Conservation (phyloP, 495 filamentous ascomycete genomes). For the Talaromyces trachyspermus region DNA sequence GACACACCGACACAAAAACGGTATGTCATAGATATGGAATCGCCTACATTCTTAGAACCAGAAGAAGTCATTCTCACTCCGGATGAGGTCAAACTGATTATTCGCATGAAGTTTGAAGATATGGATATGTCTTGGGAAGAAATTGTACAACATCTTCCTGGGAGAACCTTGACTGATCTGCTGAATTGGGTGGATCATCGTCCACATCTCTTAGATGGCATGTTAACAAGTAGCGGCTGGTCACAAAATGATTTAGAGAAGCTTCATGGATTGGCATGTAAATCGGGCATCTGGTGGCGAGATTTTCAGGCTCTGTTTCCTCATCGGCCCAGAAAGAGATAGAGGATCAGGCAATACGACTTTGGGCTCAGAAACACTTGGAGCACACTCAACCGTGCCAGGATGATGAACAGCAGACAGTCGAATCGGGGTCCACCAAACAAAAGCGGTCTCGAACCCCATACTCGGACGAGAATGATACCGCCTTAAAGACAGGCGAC, state of each 20-base stretch:
- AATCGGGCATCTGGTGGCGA: conserved; percentile 27
- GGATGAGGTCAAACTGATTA: conserved; percentile 28
- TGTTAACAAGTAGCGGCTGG: conserved; percentile 16
- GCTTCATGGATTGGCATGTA: conserved; percentile 20
- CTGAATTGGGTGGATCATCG: conserved; percentile 29
- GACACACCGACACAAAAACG: conserved; percentile 3
- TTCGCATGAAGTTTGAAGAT: conserved; percentile 25
- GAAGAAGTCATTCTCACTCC: conserved; percentile 21
- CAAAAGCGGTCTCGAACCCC: neutral
- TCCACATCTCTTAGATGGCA: conserved; percentile 15
- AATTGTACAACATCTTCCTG: conserved; percentile 23
- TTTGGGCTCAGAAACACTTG: conserved; percentile 30
- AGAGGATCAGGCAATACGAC: conserved; percentile 32
- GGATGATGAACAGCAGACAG: conserved; percentile 1
- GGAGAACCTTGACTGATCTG: conserved; percentile 16
- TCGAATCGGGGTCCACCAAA: neutral
- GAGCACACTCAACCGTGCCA: too few relatives aligned
- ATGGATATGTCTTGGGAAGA: conserved; percentile 22
- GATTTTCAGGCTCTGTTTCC: conserved; percentile 23
- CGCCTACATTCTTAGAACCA: conserved; percentile 11
- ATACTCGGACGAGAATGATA: neutral
- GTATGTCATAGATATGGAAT: neutral
- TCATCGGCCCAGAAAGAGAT: conserved; percentile 26
- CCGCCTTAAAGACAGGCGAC: neutral
- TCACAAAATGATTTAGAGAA: conserved; percentile 22